phyloP scores from a whole-genome alignment of 2,329 filamentous ascomycete species.

The Aspergillus sclerotialis region DNA sequence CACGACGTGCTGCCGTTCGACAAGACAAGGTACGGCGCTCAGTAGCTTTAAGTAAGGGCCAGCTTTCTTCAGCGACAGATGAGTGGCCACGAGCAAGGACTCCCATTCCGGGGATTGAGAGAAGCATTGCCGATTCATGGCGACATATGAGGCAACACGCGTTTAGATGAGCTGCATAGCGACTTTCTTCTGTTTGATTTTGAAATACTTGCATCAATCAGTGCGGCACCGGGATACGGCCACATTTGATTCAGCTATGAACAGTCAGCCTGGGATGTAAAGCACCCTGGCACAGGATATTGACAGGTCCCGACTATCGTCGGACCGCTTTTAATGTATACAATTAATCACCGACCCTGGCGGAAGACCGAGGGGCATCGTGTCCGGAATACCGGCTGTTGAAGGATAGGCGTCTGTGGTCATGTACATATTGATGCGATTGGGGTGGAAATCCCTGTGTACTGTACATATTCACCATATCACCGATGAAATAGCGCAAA shows the following conservation, averaged over 20 bases:
- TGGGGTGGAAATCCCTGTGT: no score
- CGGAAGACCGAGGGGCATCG: no score
- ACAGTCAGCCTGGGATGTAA: no score
- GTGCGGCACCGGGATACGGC: no score
- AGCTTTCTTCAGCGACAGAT: slow-evolving; percentile 24
- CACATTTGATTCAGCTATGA: no score
- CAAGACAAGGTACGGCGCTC: slow-evolving; percentile 36
- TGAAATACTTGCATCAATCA: no score
- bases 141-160: slow-evolving; percentile 28
- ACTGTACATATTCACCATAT: no score
- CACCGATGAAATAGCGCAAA: no score
- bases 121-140: slow-evolving; percentile 27
- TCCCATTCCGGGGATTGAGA: slow-evolving; percentile 22
- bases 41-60: slow-evolving; percentile 26
- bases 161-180: slow-evolving; percentile 17
- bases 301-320: neutral
- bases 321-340: neutral
- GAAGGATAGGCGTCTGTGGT: no score
- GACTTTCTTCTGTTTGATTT: neutral
- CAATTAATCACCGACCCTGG: no score
- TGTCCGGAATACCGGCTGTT: no score
- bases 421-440: no score
- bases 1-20: slow-evolving; percentile 51
- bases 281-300: neutral
- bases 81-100: slow-evolving; percentile 24